phyloP scores from a whole-genome alignment of 495 filamentous ascomycete species.

The Aspergillus sparsus region DNA sequence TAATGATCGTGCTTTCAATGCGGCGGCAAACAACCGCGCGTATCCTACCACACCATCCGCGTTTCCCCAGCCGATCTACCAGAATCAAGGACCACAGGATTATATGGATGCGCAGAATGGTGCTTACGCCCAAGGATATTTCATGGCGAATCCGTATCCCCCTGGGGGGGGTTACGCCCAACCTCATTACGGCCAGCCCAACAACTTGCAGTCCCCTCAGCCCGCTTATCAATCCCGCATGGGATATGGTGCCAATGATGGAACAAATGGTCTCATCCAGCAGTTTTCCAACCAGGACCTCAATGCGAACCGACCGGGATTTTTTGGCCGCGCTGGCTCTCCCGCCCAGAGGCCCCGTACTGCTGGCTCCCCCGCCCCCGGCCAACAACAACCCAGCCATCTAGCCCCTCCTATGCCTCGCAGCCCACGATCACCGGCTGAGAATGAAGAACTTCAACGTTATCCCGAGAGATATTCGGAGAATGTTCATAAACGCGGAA shows the following conservation, averaged over 20 bases:
- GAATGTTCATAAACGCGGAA: constrained; percentile 75
- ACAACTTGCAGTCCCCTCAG: constrained; percentile 51
- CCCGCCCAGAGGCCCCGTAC: constrained; percentile 76
- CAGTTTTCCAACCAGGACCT: constrained; percentile 98
- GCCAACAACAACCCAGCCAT: constrained; percentile 63
- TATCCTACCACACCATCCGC: constrained; percentile 97
- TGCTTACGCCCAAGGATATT: constrained; percentile 61
- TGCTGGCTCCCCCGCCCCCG: constrained; percentile 60
- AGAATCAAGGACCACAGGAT: constrained; percentile 61
- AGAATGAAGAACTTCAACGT: constrained; percentile 60
- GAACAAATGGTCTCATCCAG: constrained; percentile 80
- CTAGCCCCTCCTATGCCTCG: constrained; percentile 63
- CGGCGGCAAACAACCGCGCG: constrained; percentile 66
- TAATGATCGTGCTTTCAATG: constrained; percentile 62
- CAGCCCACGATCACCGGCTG: constrained; percentile 43
- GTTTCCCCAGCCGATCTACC: constrained; percentile 87
- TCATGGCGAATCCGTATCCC: constrained; percentile 57
- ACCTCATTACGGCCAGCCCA: constrained; percentile 68
- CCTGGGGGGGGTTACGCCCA: constrained; percentile 63
- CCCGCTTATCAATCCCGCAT: constrained; percentile 51
- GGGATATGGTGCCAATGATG: constrained; percentile 56
- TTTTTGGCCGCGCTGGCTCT: constrained; percentile 70
- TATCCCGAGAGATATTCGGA: constrained; percentile 77
- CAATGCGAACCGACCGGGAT: constrained; percentile 64
- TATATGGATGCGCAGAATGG: constrained; percentile 51